Conservation (phyloP, 2,329 filamentous ascomycete species). For the Magnaporthiopsis incrustans region DNA sequence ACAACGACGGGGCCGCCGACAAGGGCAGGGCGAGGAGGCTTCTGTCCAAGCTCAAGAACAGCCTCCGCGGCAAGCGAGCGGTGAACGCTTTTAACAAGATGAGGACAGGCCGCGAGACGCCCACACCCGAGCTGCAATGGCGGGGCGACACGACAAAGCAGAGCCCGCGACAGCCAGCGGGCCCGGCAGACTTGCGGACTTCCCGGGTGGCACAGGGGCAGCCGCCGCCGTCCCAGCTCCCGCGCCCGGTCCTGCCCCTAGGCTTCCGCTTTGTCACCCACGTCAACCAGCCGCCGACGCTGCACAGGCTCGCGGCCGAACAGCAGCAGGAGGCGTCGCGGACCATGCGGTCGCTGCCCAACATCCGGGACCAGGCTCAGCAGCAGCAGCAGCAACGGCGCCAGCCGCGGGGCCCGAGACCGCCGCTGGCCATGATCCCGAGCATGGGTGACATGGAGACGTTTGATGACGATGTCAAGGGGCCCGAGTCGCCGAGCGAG, state of each 20-base stretch:
- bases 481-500: conserved; percentile 4
- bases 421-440: not conserved
- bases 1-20: not conserved
- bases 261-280: not conserved
- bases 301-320: not conserved
- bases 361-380: conserved; percentile 3
- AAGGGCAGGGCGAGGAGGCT: not conserved
- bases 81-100: not conserved
- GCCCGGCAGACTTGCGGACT: not conserved
- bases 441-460: not conserved
- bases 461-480: not conserved
- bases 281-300: not conserved
- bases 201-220: not conserved
- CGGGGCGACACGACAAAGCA: not conserved
- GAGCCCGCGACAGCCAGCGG: not conserved
- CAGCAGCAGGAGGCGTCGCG: not conserved
- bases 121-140: not conserved
- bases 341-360: conserved; percentile 1
- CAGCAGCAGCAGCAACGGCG: not conserved
- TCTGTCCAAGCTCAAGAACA: conserved; percentile 1
- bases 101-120: not conserved
- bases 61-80: not conserved
- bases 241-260: not conserved
- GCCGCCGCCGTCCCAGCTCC: not conserved
- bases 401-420: not conserved